Evolutionary conservation across 2,329 filamentous ascomycete genomes (phyloP), one percentile per base, ranked within the genome.

Genomic region (Didymella keratinophila): DNA sequence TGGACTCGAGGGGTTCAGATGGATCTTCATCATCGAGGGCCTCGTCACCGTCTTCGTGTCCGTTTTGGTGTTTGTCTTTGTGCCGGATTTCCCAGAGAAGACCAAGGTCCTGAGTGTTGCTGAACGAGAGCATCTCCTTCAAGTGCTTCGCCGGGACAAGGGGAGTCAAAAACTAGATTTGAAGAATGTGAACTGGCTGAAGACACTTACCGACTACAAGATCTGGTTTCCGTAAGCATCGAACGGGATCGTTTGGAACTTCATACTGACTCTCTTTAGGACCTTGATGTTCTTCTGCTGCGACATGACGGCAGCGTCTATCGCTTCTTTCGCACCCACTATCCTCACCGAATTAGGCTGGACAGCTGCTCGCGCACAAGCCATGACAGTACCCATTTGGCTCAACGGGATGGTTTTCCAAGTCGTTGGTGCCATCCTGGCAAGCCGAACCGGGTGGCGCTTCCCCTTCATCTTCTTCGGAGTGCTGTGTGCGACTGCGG

Each of bases 11-110:
- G 69, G 70, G 14, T 72, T 66, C 60, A 61, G 70, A 36, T 73
- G 72, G 71, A 87, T 87, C 66, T 87, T 87, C 77, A 85, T 87
- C 72, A 84, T 87, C 57, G 85, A 87, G 67, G 85, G 85, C 1
- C 64, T 86, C 46, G 60, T 84, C 53, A 87, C 84, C 11, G 75
- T 82, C 43, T 57, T 81, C 56, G 66, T 84, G 27, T 84, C 81
- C 0, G 42, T 79, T 10, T 55, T 79, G 1, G 81, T 84, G 1
- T 82, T 82, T 4, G 67, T 83, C 43, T 76, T 84, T 65, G 79
- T 87, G 67, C 83, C 84, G 0, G 78, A 80, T n/a, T 80, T 76
- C n/a, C 84, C 84, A 0, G 76, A 77, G n/a, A 76, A 76, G 2
- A 82, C 82, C 8, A 79, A 77, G 32, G 82, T 82, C 59, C 75